Base-by-base conservation (phyloP, 2,329 filamentous ascomycete species). In the Macrophomina phaseolina region DNA sequence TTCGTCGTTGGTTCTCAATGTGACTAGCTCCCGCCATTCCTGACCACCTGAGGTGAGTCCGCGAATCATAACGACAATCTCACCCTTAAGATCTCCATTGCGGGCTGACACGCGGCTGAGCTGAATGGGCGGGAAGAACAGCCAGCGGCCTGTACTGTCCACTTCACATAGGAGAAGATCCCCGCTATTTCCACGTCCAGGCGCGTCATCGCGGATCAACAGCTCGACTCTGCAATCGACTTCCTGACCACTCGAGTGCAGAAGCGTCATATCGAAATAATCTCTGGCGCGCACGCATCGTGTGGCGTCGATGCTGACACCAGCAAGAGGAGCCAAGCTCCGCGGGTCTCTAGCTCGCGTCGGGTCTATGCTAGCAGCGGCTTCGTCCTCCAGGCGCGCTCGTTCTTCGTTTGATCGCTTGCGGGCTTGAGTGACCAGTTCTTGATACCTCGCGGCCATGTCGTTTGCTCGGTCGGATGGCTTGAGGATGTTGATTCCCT, bases 101-200 rank as follows among this genome's bases (percentile, higher is more conserved):
- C 94, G 89, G 60, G 93, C 92, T 12, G 95, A 98, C 23, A 97
- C 85, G 68, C 87, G 85, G 42, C 85, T 83, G 69, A 88, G 84
- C 18, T 89, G 84, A n/a, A 97, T 84, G 0, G 95, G 94, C n/a
- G 94, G 91, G 73, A 99, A 97, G 0, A 99, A 85, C 4, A 99
- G 85, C 89, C 93, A 98, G 64, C 89, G 87, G 14, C 90, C 89
- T 5, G 86, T 85, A 63, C 87, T 86, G 52, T 93, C 93, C n/a
- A 93, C 88, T 78, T 98, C 94, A 71, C 94, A 94, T 66, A 99
- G 90, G 28, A 99, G 86, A n/a, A 99, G 77, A 77, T 99, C 95
- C 6, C 94, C 93, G 58, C 86, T 82, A 69, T 90, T 87, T 3
- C 86, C 86, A 42, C 86, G 84, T 58, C 87, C 86, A n/a, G 86